A percentile compares a stretch with the other conserved stretches of the same genome.
Conservation (phyloP, 768 basidiomycete genomes). For the Ephemerocybe angulata region DNA sequence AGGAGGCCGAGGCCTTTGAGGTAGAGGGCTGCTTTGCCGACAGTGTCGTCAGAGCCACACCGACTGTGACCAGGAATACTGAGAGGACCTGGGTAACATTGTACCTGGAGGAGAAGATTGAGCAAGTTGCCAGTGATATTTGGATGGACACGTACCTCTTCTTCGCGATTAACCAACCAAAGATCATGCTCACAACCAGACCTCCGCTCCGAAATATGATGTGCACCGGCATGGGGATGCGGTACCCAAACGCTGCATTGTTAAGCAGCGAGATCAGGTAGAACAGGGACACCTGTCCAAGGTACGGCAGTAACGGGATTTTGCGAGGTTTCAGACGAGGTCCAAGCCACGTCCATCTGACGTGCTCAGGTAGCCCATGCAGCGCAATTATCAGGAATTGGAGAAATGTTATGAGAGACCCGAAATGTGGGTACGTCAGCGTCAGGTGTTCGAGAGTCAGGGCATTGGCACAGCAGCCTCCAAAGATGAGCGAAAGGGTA, state of each 20-base stretch:
- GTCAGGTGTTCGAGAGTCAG: constrained; percentile 74
- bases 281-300: constrained; percentile 80
- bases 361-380: constrained; percentile 64
- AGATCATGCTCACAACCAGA: constrained; percentile 74
- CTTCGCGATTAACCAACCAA: constrained; percentile 65
- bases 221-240: constrained; percentile 88
- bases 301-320: constrained; percentile 71
- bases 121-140: neutral
- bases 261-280: constrained; percentile 78
- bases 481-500: constrained; percentile 75
- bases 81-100: constrained; percentile 56
- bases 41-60: constrained; percentile 77
- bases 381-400: constrained; percentile 80
- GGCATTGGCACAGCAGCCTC: constrained; percentile 91
- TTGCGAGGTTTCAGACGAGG: constrained; percentile 57
- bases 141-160: constrained; percentile 48
- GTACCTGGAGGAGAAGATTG: constrained; percentile 13
- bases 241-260: constrained; percentile 85
- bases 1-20: constrained; percentile 8
- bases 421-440: constrained; percentile 61
- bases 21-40: constrained; percentile 53
- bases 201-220: constrained; percentile 93
- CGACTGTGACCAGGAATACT: constrained; percentile 75
- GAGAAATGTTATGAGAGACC: constrained; percentile 81
- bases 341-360: constrained; percentile 46